Conservation (phyloP, 192 early-diverging fungal species). For the Entomortierella parvispora region DNA sequence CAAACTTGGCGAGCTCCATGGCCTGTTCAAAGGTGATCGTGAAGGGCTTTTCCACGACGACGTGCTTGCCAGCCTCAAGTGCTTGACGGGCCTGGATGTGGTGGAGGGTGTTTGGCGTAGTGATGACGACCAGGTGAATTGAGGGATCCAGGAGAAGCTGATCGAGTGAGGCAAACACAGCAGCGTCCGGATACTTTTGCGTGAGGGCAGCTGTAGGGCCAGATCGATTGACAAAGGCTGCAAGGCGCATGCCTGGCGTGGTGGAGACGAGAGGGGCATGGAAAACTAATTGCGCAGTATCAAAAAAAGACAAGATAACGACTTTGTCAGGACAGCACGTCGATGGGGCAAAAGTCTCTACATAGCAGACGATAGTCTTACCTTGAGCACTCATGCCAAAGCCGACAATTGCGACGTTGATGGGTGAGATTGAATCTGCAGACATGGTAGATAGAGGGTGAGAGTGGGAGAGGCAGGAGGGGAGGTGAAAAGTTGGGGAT, state of each 20-base stretch:
- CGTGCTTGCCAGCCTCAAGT: constrained; percentile 74
- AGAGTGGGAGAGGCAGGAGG: background rate
- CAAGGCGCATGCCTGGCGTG: constrained; percentile 59
- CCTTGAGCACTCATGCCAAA: constrained; percentile 68
- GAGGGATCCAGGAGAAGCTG: constrained; percentile 62
- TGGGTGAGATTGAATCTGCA: constrained; percentile 2
- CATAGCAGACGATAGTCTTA: too few species aligned
- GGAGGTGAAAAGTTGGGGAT: background rate
- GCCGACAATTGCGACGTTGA: constrained; percentile 75
- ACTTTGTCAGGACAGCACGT: too few species aligned
- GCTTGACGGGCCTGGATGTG: constrained; percentile 64
- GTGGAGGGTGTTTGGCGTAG: constrained; percentile 76
- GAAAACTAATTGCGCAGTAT: constrained; percentile 52
- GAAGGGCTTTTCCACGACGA: constrained; percentile 85
- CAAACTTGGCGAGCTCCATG: constrained; percentile 62
- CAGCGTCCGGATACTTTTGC: constrained; percentile 59
- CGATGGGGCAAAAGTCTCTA: too few species aligned
- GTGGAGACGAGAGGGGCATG: constrained; percentile 71
- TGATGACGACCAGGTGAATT: constrained; percentile 79
- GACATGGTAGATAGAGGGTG: background rate
- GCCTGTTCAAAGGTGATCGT: constrained; percentile 70
- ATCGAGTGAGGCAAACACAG: constrained; percentile 58
- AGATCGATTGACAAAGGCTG: constrained; percentile 67
- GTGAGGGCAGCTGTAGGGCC: constrained; percentile 49
- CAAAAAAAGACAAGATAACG: too few species aligned